These are phyloP conservation scores for Paraurostyla sp. DNA, from an alignment of 73 alveolate species.

Conservation along the genomic window DNA sequence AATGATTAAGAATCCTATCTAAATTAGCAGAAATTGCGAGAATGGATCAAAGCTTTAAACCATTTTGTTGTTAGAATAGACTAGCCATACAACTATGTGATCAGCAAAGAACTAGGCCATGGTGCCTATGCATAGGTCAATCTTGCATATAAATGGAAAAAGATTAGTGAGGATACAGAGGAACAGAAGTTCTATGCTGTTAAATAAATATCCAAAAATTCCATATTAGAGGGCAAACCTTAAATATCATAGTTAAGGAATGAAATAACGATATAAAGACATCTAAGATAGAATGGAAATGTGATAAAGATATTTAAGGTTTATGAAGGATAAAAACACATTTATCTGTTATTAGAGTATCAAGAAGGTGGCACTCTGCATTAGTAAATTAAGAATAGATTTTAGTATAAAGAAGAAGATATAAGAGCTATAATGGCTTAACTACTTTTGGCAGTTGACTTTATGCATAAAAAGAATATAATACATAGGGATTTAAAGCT, in stretches of 20 bases:
- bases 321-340: not conserved
- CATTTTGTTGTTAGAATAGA: not conserved
- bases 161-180: not conserved
- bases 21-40: not conserved
- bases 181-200: slow-evolving; percentile 4
- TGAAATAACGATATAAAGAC: slow-evolving; percentile 12
- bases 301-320: slow-evolving; percentile 9
- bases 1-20: too few relatives aligned
- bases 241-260: not conserved
- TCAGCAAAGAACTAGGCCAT: slow-evolving; percentile 1
- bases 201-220: not conserved
- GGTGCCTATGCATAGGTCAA: slow-evolving; percentile 20
- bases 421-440: slow-evolving; percentile 29
- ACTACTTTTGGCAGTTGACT: slow-evolving; percentile 54
- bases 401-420: not conserved
- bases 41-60: not conserved
- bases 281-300: not conserved
- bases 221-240: not conserved
- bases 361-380: slow-evolving; percentile 54
- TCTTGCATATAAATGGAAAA: slow-evolving; percentile 1
- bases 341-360: slow-evolving; percentile 17
- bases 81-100: not conserved
- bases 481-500: slow-evolving; percentile 74
- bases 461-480: slow-evolving; percentile 56
- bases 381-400: not conserved